Base-by-base conservation (phyloP, 768 basidiomycete species). In the Rhizopogon salebrosus region DNA sequence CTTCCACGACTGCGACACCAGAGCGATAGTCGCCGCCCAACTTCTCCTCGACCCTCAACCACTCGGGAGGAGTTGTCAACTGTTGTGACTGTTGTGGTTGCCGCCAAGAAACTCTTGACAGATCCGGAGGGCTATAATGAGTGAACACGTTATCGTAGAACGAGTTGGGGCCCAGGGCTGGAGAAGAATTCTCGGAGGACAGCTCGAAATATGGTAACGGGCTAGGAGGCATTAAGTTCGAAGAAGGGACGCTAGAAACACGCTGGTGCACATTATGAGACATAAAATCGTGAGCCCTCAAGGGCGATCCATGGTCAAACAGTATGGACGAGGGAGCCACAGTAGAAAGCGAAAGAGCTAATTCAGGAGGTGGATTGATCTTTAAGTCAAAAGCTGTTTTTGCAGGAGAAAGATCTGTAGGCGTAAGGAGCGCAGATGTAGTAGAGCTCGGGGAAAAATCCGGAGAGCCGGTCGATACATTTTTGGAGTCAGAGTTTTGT, bases 361-460 rank as follows among this genome's bases (percentile, higher is more conserved):
- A 65, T 43, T 87, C 85, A 58, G 80, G 82, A 26, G 79, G 71
- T 40, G 77, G 70, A 56, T 78, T 72, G 40, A 79, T 61, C 64
- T 78, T 87, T 49, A 76, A 62, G 57, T 86, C 83, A 60, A 84
- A 82, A 14, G 77, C 64, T 48, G 78, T 34, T 60, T 68, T 79
- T 49, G 80, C 78, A 24, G 87, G 88, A 13, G 86, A 88, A 46
- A 85, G 72, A 60, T 89, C 87, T 37, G 85, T 84, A 1, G 88
- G 87, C 0, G 88, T 90, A 54, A 89, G 69, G 18, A 89, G 76
- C 16, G 83, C 80, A 36, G 86, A 87, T 14, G 84, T 77, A 2
- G 80, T 84, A 27, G 87, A 89, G 35, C 81, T 80, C 13, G 87
- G 87, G 39, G 86, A 89, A 54, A 87, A 76, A 60, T 89, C 86